phyloP scores from a whole-genome alignment of 257 asterid species.

The Ilex aquifolium region DNA sequence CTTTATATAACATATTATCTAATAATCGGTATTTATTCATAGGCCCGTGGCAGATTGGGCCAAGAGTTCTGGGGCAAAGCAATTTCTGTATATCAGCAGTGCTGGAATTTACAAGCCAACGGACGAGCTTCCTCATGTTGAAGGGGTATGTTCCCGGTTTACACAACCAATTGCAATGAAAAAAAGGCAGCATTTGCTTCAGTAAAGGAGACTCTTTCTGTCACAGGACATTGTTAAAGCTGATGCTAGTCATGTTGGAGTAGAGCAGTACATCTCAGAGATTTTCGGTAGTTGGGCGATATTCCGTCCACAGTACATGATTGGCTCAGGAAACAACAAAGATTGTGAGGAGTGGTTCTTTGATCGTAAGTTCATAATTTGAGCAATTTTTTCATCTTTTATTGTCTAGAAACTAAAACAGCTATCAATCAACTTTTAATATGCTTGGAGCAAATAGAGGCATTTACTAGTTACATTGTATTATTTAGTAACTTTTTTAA shows the following conservation, averaged over 20 bases:
- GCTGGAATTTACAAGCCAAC: slow-evolving; percentile 94
- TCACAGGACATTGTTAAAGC: slow-evolving; percentile 79
- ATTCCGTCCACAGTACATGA: slow-evolving; percentile 97
- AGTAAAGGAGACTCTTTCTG: slow-evolving; percentile 8
- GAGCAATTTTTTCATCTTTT: too few relatives aligned
- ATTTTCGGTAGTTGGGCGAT: slow-evolving; percentile 61
- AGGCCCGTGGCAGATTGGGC: slow-evolving; percentile 99
- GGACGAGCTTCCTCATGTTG: slow-evolving; percentile 91
- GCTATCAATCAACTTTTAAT: too few relatives aligned
- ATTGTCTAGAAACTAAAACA: too few relatives aligned
- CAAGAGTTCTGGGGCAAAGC: slow-evolving; percentile 67
- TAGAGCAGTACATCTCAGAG: slow-evolving; percentile 77
- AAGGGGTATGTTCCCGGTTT: slow-evolving; percentile 60
- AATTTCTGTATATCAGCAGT: slow-evolving; percentile 83
- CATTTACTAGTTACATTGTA: too few relatives aligned
- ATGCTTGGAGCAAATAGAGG: too few relatives aligned
- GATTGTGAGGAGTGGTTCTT: slow-evolving; percentile 99
- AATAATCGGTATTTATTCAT: slow-evolving; percentile 10
- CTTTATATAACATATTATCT: not conserved
- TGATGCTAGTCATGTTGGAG: slow-evolving; percentile 90
- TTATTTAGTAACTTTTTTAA: too few relatives aligned
- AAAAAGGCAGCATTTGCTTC: not conserved
- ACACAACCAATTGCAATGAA: slow-evolving; percentile 5
- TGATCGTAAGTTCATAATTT: slow-evolving; percentile 58
- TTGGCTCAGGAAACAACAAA: slow-evolving; percentile 94